Evolutionary conservation across 2,329 filamentous ascomycete species (phyloP), one percentile per base, ranked within the genome.

Genomic region (Diaporthe sp.): DNA sequence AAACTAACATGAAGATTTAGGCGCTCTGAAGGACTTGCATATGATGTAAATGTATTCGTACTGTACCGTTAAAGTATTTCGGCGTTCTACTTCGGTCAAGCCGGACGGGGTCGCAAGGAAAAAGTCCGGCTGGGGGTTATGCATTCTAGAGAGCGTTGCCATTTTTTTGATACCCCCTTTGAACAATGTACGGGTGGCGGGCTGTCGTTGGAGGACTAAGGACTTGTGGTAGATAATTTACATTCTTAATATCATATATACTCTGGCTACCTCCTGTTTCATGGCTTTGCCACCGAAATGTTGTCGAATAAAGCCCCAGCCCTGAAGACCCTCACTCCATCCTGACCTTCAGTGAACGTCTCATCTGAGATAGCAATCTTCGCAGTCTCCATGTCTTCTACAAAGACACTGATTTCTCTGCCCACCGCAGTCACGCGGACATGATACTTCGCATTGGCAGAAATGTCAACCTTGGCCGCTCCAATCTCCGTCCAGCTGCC

Each of bases 331-430:
- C 76, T 74, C 15, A 83, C 80, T 2, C 82, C 82, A 25, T 82
- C 78, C 19, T 79, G 72, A 3, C 81, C 82, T 37, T 76, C 74
- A 0, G 65, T 55, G 58, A 78, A 81, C 13, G 76, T 76, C 19
- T 49, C 55, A 31, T 82, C 82, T 22, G 68, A 75, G 37, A 65
- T 70, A 8, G 72, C 71, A 53, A 84, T 72, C 71, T 76, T 74
- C 1, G 82, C 74, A 0, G 44, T 62, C 3, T 75, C 34, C 76
- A 81, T 76, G 68, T 82, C 79, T 1, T 78, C 78, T 13, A 84
- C 76, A 58, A 80, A 83, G 4, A 84, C 77, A 2, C 73, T 79
- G 22, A 83, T 80, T 3, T 79, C 42, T 55, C 73, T 78, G 6
- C 76, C 79, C 13, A 82, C 58, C 2, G 80, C 82, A 9, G 68